A percentile compares a stretch with the other conserved stretches of the same genome.
phyloP scores from a whole-genome alignment of 352 stramenopile genomes.

The Phytopythium ostracodes region DNA sequence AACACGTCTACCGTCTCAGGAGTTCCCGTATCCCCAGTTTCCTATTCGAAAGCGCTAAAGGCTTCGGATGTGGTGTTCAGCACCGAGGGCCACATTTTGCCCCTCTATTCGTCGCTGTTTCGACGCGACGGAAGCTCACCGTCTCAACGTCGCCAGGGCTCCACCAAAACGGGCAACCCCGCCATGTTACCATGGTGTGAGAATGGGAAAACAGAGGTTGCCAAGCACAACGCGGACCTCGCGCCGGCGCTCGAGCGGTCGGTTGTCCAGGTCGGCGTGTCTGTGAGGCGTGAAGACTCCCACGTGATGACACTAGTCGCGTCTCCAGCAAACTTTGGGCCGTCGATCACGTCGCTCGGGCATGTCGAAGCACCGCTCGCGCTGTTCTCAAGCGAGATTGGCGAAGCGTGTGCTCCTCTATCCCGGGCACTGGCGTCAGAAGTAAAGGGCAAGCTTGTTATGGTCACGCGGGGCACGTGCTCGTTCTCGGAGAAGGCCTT shows the following conservation, averaged over 20 bases:
- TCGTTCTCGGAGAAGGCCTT: conserved; percentile 78
- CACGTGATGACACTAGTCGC: conserved; percentile 69
- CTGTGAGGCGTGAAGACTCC: conserved; percentile 47
- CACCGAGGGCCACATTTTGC: conserved; percentile 77
- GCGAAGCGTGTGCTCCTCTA: conserved; percentile 44
- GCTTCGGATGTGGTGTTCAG: conserved; percentile 75
- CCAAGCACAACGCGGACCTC: conserved; percentile 35
- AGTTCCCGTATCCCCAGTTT: not conserved
- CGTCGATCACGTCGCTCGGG: conserved; percentile 30
- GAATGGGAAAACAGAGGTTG: conserved; percentile 42
- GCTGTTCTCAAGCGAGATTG: conserved; percentile 33
- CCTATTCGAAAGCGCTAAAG: conserved; percentile 33
- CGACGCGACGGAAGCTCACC: not conserved
- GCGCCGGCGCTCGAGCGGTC: conserved; percentile 14
- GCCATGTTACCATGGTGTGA: conserved; percentile 30
- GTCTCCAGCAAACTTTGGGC: conserved; percentile 62
- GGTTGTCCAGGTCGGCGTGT: conserved; percentile 46
- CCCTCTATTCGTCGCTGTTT: conserved; percentile 60
- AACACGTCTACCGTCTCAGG: not conserved
- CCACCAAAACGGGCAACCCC: conserved; percentile 2
- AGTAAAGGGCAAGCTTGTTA: conserved; percentile 56
- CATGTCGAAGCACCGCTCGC: conserved; percentile 56
- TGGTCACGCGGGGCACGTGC: conserved; percentile 66
- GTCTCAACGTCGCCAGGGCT: not conserved
- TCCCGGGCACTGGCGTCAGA: conserved; percentile 6